These are phyloP conservation scores for Thielaviopsis cerberus DNA, from an alignment of 2,329 filamentous ascomycete species.

Conservation along the genomic window DNA sequence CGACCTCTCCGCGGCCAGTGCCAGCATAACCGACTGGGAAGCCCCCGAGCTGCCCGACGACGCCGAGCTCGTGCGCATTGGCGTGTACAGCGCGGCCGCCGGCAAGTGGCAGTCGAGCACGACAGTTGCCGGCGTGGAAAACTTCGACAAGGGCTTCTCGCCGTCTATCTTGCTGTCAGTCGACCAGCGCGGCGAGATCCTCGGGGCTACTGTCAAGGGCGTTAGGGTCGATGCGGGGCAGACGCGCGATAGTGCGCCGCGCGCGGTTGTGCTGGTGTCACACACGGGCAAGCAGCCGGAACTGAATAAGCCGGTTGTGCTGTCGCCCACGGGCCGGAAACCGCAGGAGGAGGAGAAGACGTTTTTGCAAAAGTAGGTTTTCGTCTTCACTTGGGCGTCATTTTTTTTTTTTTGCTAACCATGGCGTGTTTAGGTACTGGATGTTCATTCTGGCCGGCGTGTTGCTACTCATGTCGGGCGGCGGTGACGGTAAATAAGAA, in stretches of 20 bases:
- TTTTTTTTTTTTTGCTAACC: background rate
- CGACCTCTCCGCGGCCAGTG: conserved; percentile 19
- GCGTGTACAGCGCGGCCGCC: conserved; percentile 32
- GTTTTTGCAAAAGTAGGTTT: conserved; percentile 45
- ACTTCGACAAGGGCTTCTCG: conserved; percentile 42
- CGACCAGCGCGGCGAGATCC: conserved; percentile 22
- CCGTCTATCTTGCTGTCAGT: conserved; percentile 37
- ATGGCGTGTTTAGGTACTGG: conserved; percentile 37
- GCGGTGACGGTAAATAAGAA: conserved; percentile 32
- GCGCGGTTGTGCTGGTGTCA: conserved; percentile 32
- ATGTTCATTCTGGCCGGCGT: conserved; percentile 39
- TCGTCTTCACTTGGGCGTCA: background rate
- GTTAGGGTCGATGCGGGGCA: conserved; percentile 42
- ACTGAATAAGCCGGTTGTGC: conserved; percentile 44
- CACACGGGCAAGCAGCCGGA: conserved; percentile 34
- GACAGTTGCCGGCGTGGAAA: conserved; percentile 35
- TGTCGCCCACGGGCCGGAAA: conserved; percentile 37
- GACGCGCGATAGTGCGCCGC: conserved; percentile 46
- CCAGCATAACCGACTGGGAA: conserved; percentile 35
- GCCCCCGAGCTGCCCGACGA: conserved; percentile 32
- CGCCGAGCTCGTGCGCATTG: conserved; percentile 35
- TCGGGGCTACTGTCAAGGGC: conserved; percentile 35
- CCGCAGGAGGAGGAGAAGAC: conserved; percentile 43
- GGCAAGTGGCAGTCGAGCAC: conserved; percentile 34
- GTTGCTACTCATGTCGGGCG: conserved; percentile 33